Percentiles rank a stretch among this genome's conserved stretches.
Conservation (phyloP, 768 basidiomycete species). For the Pholiota conissans region DNA sequence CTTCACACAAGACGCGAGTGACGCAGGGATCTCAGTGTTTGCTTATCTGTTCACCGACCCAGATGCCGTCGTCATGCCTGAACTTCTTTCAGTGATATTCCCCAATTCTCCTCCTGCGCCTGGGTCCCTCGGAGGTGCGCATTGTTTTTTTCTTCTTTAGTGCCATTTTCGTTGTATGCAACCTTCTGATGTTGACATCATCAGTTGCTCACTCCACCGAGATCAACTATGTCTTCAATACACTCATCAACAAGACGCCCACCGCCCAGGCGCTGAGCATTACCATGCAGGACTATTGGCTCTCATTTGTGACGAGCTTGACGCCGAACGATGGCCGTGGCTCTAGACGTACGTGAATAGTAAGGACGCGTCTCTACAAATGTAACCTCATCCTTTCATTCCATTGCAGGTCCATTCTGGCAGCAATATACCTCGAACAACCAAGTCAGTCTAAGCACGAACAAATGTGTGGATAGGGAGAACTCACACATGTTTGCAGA, state of each 20-base stretch:
- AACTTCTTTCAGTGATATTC: not conserved
- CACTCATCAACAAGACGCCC: constrained; percentile 4
- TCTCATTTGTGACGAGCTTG: constrained; percentile 13
- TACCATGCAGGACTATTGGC: constrained; percentile 18
- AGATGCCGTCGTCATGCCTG: constrained; percentile 1
- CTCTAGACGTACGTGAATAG: not conserved
- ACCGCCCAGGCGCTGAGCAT: constrained; percentile 5
- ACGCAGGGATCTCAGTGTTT: constrained; percentile 31
- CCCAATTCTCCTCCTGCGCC: constrained; percentile 14
- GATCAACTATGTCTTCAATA: constrained; percentile 10
- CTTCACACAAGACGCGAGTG: constrained; percentile 35
- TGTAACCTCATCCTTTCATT: not conserved
- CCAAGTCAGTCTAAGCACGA: not conserved
- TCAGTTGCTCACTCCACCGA: constrained; percentile 11
- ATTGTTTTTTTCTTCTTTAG: not conserved
- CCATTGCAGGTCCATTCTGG: not conserved
- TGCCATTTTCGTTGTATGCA: no score
- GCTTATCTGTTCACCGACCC: constrained; percentile 40
- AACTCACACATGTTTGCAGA: not conserved
- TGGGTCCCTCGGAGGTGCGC: constrained; percentile 26
- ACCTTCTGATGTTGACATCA: not conserved
- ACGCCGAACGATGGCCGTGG: constrained; percentile 14
- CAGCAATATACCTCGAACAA: not conserved
- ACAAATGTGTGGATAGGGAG: no score
- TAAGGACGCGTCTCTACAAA: no score